Base-by-base conservation (phyloP, 2,329 filamentous ascomycete genomes). In the Microdochium bolleyi region DNA sequence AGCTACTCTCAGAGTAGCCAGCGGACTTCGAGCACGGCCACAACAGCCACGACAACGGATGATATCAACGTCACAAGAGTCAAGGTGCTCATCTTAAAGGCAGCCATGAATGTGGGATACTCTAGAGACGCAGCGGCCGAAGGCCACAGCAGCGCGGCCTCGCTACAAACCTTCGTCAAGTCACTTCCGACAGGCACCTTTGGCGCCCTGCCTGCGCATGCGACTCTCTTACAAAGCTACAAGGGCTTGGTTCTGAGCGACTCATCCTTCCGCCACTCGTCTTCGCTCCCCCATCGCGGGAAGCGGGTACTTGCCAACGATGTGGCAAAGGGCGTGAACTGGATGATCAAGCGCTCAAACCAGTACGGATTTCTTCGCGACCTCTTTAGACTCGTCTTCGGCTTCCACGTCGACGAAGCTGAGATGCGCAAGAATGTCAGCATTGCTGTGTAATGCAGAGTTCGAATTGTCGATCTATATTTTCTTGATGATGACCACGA, bases 21-120 rank as follows among this genome's bases (percentile, higher is more conserved):
- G 55, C 76, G 80, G 54, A 84, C 83, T 1, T 83, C 83, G 24
- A 89, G 85, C 62, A 89, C 88, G 1, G 84, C 86, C 1, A 91
- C 86, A 1, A 88, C 85, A 1, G 79, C 83, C 0, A 82, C 84
- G 1, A 71, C 79, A 3, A 74, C 77, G 2, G 90, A 95, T 67
- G 89, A 95, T 60, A 74, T 83, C 16, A 90, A 94, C 60, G 78
- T 95, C 34, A 80, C 83, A 11, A 83, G 89, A 13, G 77, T 95
- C 48, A 94, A 92, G 68, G 77, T 85, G 14, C 77, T 96, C 10
- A 84, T 95, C 30, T 75, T 95, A 41, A 91, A 91, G 65, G 90
- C 92, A 1, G 92, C 91, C 24, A 85, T 92, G 73, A 92, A 92
- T 63, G 81, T 87, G 2, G 91, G 91, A 11, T 96, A 87, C 70